A percentile compares a stretch with the other conserved stretches of the same genome.
These are phyloP conservation scores for Plectosphaerella sp. DNA, from an alignment of 2,329 filamentous ascomycete genomes.

Conservation along the genomic window DNA sequence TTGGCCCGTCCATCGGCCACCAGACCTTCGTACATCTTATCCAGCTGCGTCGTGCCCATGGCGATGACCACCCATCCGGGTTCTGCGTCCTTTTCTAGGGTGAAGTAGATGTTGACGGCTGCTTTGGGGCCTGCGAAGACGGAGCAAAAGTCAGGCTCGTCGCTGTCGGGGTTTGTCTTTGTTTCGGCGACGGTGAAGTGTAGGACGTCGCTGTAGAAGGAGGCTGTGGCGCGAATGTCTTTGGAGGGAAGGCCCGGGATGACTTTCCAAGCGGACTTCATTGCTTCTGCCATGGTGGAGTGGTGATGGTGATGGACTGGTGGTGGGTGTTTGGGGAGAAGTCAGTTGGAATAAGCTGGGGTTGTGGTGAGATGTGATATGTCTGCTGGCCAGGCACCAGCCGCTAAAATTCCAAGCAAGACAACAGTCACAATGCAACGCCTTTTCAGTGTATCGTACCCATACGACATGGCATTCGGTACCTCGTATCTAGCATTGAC, in stretches of 20 bases:
- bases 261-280: slow-evolving; percentile 8
- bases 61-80: slow-evolving; percentile 3
- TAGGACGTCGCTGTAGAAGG: slow-evolving; percentile 2
- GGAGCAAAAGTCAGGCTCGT: slow-evolving; percentile 4
- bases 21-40: neutral
- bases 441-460: too few species aligned
- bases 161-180: neutral
- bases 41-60: slow-evolving; percentile 2
- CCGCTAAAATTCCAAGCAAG: too few species aligned
- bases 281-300: neutral
- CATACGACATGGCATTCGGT: too few species aligned
- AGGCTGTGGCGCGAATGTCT: slow-evolving; percentile 2
- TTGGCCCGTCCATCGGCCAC: neutral
- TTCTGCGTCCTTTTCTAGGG: neutral
- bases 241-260: slow-evolving; percentile 2
- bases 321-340: too few species aligned
- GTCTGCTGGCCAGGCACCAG: too few species aligned
- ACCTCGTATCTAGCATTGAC: too few species aligned
- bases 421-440: too few species aligned
- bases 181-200: slow-evolving; percentile 1
- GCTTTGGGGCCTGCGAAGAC: slow-evolving; percentile 1
- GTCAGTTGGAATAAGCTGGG: too few species aligned
- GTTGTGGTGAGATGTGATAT: too few species aligned
- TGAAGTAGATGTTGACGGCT: slow-evolving; percentile 8
- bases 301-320: too few species aligned